Evolutionary conservation across 1,284 basidiomycete species (phyloP).

Genomic region (Papiliotrema laurentii): DNA sequence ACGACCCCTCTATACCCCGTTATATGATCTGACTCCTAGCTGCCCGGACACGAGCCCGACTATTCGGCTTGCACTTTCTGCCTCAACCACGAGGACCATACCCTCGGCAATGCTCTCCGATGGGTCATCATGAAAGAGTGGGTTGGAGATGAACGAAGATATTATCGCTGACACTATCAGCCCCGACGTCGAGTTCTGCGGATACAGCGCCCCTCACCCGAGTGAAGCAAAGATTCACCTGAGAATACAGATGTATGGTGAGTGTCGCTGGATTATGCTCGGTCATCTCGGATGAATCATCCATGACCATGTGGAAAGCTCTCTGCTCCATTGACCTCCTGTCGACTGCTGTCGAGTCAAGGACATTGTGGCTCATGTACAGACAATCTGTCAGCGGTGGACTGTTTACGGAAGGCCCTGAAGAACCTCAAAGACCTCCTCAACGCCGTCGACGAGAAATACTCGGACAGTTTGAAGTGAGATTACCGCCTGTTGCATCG

Average conservation of each 20-base stretch:
- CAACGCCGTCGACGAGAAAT: conserved; percentile 19
- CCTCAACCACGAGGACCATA: conserved; percentile 90
- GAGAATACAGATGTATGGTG: conserved; percentile 99
- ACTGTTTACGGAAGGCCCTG: conserved; percentile 69
- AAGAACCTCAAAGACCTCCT: conserved; percentile 61
- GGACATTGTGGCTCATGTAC: background rate
- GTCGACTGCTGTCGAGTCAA: background rate
- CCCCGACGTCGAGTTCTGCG: conserved; percentile 98
- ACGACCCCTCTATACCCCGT: too few relatives aligned
- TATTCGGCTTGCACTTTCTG: conserved; percentile 88
- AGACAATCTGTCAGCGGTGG: conserved; percentile 75
- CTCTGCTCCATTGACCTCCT: background rate
- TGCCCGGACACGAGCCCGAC: conserved; percentile 69
- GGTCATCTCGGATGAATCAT: too few relatives aligned
- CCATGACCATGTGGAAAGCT: too few relatives aligned
- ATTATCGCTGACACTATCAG: conserved; percentile 54
- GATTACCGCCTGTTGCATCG: too few relatives aligned
- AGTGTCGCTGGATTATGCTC: too few relatives aligned
- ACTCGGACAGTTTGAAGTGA: conserved; percentile 9
- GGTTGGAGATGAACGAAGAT: conserved; percentile 32
- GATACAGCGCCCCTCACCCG: conserved; percentile 93
- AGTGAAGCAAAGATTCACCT: conserved; percentile 94
- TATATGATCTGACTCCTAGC: conserved; percentile 43
- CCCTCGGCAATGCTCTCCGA: conserved; percentile 85
- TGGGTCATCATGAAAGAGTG: conserved; percentile 99